Evolutionary conservation across 2,329 filamentous ascomycete species (phyloP), one percentile per base, ranked within the genome.

Genomic region (Chaetomium strumarium): DNA sequence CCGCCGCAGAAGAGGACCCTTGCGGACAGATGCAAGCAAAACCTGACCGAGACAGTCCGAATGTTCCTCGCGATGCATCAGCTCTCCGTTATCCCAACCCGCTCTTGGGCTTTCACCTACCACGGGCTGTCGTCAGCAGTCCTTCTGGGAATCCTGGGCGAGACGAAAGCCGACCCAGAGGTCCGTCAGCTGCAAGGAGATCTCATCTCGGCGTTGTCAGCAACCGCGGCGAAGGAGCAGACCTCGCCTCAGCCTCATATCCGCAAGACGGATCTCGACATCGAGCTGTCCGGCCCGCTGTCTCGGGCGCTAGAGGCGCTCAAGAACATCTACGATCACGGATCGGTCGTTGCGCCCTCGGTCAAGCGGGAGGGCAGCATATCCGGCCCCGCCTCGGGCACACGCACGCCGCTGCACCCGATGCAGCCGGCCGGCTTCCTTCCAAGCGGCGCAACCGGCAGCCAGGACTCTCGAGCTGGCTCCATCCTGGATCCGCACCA

Each of bases 41-140:
- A 84, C 61, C 69, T 85, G 24, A 79, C 79, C 6, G 81, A 85
- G 63, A 85, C 81, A 12, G 81, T 85, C 11, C 76, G 80, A 38
- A 85, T 85, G 81, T 85, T 85, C 62, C 70, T 85, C 19, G 79
- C 81, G 14, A 85, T 85, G 82, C 81, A 85, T 64, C 81, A 84
- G 57, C 69, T 85, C 30, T 84, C 81, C 2, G 78, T 83, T 9
- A 84, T 85, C 43, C 82, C 82, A 1, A 85, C 82, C 0, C 72
- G 82, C 24, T 84, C 80, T 52, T 85, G 82, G 82, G 81, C 82
- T 0, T 85, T 85, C 55, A 85, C 82, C 1, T 85, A 85, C 53
- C 81, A 85, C 60, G 81, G 82, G 1, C 73, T 85, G 8, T 85
- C 81, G 9, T 85, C 82, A 0, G 82, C 82, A 1, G 73, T 85